phyloP scores from a whole-genome alignment of 306 rosid species.

The Vigna hirtella region DNA sequence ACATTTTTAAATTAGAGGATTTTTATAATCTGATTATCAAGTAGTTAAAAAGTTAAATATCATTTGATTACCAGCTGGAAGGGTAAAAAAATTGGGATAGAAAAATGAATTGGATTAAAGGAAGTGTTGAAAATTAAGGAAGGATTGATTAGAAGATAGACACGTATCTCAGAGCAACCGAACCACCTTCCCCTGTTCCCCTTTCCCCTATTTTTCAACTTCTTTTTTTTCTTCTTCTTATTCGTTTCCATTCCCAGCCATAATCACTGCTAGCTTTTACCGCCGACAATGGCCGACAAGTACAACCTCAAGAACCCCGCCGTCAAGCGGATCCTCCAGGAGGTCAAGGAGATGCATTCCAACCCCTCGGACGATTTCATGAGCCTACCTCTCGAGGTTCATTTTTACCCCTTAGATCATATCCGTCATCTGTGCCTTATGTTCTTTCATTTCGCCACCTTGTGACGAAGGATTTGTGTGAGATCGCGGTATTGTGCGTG shows the following conservation, averaged over 20 bases:
- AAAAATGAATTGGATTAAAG: no score
- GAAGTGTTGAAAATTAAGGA: no score
- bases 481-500: neutral
- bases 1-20: no score
- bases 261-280: neutral
- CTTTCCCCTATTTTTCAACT: no score
- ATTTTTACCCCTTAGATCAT: neutral
- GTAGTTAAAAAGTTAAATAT: no score
- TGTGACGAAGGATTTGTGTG: neutral
- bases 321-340: conserved; percentile 95
- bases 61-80: no score
- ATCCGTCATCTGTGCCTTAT: neutral
- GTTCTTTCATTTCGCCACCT: neutral
- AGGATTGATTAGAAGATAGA: neutral
- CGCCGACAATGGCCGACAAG: conserved; percentile 69
- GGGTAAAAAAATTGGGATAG: no score
- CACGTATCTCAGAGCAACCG: neutral
- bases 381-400: conserved; percentile 96
- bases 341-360: conserved; percentile 93
- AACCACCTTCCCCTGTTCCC: no score
- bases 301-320: conserved; percentile 89
- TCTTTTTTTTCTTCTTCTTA: no score
- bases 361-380: conserved; percentile 94
- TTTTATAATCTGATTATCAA: no score
- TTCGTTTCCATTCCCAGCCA: neutral